These are phyloP conservation scores for Podila horticola DNA, from an alignment of 192 early-diverging fungal species.

Conservation along the genomic window DNA sequence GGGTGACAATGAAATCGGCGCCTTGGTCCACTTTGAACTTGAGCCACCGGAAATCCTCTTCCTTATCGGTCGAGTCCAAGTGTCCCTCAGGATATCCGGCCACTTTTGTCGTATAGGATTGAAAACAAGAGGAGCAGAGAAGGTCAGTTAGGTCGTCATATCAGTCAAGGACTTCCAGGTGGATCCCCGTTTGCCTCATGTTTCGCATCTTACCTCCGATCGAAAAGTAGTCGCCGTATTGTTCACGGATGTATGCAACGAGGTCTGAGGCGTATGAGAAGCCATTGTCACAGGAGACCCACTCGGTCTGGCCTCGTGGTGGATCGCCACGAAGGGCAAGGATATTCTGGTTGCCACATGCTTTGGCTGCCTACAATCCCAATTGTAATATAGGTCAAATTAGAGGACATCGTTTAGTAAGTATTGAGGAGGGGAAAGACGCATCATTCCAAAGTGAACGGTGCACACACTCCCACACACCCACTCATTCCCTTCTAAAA, in stretches of 20 bases:
- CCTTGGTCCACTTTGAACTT: conserved; percentile 93
- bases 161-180: too few species aligned
- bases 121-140: too few species aligned
- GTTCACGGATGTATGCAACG: conserved; percentile 88
- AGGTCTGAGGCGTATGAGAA: conserved; percentile 91
- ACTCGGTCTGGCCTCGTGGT: conserved; percentile 83
- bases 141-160: too few species aligned
- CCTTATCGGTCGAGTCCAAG: conserved; percentile 75
- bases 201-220: conserved; percentile 62
- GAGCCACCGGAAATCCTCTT: conserved; percentile 82
- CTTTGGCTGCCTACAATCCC: conserved; percentile 76
- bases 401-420: background rate
- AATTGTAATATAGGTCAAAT: background rate
- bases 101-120: conserved; percentile 52
- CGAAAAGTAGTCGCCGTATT: conserved; percentile 95
- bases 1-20: conserved; percentile 93
- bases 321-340: conserved; percentile 96
- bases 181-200: too few species aligned
- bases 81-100: conserved; percentile 98
- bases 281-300: conserved; percentile 86
- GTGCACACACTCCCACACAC: background rate
- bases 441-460: background rate
- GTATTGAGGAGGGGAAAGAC: background rate
- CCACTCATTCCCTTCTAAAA: background rate
- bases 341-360: conserved; percentile 96